Evolutionary conservation across 2,329 filamentous ascomycete genomes (phyloP).

Genomic region (Colletotrichum cereale): DNA sequence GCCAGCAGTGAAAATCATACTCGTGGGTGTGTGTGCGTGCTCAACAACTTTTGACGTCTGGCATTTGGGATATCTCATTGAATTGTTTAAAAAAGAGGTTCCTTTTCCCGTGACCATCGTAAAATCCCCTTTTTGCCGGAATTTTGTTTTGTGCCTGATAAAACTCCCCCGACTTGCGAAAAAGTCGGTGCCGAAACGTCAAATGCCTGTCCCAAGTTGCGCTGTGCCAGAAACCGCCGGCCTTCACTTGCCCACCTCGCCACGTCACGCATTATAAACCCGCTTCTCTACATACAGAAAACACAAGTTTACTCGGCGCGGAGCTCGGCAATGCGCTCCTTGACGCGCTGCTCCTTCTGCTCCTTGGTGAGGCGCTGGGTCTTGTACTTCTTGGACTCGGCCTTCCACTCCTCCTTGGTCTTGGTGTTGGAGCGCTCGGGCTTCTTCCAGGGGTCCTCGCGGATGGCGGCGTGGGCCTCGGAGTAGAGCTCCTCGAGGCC

Average conservation of each 20-base stretch:
- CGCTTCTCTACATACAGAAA: conserved; percentile 24
- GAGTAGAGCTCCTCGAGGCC: conserved; percentile 96
- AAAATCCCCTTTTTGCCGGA: conserved; percentile 29
- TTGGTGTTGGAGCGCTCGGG: conserved; percentile 85
- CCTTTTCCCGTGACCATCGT: conserved; percentile 36
- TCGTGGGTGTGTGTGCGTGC: not conserved
- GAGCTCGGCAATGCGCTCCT: conserved; percentile 92
- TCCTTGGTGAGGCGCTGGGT: conserved; percentile 82
- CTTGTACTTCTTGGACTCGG: conserved; percentile 92
- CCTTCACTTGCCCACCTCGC: not conserved
- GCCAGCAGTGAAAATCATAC: not conserved
- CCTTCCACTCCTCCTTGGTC: conserved; percentile 97
- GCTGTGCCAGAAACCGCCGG: conserved; percentile 6
- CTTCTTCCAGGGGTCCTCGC: conserved; percentile 98
- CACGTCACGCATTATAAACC: conserved; percentile 2
- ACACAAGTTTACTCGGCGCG: conserved; percentile 60
- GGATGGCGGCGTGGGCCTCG: conserved; percentile 96
- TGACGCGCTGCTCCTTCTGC: conserved; percentile 85
- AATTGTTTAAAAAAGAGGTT: conserved; percentile 32
- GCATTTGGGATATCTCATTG: conserved; percentile 41
- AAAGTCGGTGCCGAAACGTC: conserved; percentile 40
- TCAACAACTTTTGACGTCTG: conserved; percentile 36
- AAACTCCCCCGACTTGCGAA: conserved; percentile 37
- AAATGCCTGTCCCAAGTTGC: conserved; percentile 18
- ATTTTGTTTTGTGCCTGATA: conserved; percentile 40